Evolutionary conservation across 2,329 filamentous ascomycete genomes (phyloP).

Genomic region (Colletotrichum lindemuthianum): DNA sequence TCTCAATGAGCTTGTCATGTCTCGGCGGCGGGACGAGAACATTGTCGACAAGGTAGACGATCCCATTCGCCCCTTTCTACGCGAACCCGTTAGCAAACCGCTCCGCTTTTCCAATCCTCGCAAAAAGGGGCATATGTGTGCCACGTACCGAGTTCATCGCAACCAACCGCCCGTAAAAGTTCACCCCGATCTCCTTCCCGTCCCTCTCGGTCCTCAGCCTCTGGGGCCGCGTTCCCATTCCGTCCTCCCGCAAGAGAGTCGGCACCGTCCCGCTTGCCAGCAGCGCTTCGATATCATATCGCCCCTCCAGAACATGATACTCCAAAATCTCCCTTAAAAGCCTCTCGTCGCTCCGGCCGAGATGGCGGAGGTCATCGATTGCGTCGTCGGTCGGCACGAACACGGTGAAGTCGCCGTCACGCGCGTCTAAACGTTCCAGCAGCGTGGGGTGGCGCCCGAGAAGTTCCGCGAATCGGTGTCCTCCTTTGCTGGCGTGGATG

Average conservation of each 20-base stretch:
- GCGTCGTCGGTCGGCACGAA: slow-evolving; percentile 24
- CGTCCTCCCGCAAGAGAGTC: slow-evolving; percentile 1
- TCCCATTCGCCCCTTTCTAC: slow-evolving; percentile 6
- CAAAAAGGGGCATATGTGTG: no score
- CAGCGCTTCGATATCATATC: not conserved
- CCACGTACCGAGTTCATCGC: slow-evolving; percentile 5
- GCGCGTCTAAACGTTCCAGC: not conserved
- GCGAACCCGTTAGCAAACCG: not conserved
- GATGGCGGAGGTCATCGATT: not conserved
- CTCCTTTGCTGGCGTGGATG: not conserved
- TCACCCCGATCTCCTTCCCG: not conserved
- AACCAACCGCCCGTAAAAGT: slow-evolving; percentile 16
- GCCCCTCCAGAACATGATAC: slow-evolving; percentile 20
- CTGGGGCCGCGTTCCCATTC: slow-evolving; percentile 9
- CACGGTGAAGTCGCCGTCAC: not conserved
- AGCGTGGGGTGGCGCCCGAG: slow-evolving; percentile 2
- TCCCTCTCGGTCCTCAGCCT: not conserved
- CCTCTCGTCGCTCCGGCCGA: not conserved
- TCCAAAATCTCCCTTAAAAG: slow-evolving; percentile 54
- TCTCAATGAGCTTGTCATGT: slow-evolving; percentile 11
- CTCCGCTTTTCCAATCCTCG: no score
- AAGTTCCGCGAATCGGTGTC: slow-evolving; percentile 6
- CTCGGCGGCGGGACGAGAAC: slow-evolving; percentile 32
- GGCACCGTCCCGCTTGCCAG: not conserved
- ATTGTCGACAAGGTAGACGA: slow-evolving; percentile 23